These are phyloP conservation scores for Lasiodiplodia hormozganensis DNA, from an alignment of 2,329 filamentous ascomycete species.

Conservation along the genomic window DNA sequence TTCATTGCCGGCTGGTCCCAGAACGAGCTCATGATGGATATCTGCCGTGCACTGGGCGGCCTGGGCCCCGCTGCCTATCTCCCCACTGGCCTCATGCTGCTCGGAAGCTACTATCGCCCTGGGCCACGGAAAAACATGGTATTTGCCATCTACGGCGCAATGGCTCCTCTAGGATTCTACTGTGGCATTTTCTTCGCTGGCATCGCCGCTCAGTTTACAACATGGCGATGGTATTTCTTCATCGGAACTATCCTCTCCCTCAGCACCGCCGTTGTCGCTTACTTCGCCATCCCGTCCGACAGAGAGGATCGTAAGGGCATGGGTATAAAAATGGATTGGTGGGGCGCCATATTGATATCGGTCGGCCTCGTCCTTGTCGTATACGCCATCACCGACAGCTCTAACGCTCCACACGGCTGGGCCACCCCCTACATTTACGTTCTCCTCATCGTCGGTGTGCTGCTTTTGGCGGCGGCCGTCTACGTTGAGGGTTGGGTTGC, in stretches of 20 bases:
- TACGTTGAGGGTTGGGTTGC: slow-evolving; percentile 75
- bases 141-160: slow-evolving; percentile 55
- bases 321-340: slow-evolving; percentile 71
- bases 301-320: slow-evolving; percentile 43
- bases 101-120: slow-evolving; percentile 45
- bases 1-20: slow-evolving; percentile 42
- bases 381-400: slow-evolving; percentile 73
- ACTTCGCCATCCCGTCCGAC: slow-evolving; percentile 60
- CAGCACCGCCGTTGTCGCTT: slow-evolving; percentile 54
- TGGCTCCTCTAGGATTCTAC: slow-evolving; percentile 64
- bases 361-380: slow-evolving; percentile 72
- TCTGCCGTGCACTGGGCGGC: slow-evolving; percentile 46
- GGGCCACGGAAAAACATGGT: slow-evolving; percentile 47
- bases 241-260: slow-evolving; percentile 63
- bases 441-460: slow-evolving; percentile 64
- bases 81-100: slow-evolving; percentile 41
- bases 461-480: slow-evolving; percentile 63
- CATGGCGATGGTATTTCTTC: slow-evolving; percentile 74
- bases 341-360: slow-evolving; percentile 66
- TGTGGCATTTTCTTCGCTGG: slow-evolving; percentile 71
- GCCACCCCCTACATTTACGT: slow-evolving; percentile 70
- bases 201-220: slow-evolving; percentile 60
- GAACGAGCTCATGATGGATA: slow-evolving; percentile 44
- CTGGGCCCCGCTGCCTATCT: slow-evolving; percentile 46
- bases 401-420: slow-evolving; percentile 71